phyloP scores from a whole-genome alignment of 116 monocot genomes.

The Phalaenopsis hybrid region DNA sequence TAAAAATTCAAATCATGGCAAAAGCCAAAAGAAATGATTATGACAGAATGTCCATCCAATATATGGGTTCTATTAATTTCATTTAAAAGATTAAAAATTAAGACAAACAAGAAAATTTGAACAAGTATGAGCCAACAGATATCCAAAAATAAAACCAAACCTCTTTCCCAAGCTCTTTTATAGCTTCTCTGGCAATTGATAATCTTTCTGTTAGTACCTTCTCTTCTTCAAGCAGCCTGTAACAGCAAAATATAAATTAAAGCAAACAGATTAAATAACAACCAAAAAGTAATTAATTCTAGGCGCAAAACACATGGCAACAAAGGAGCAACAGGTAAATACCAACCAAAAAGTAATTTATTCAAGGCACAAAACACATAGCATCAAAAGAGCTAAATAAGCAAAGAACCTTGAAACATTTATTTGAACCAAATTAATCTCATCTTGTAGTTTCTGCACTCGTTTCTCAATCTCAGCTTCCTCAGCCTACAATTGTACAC shows the following conservation, averaged over 20 bases:
- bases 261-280: background rate
- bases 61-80: background rate
- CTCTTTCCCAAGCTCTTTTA: slow-evolving; percentile 51
- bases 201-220: slow-evolving; percentile 36
- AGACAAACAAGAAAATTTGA: background rate
- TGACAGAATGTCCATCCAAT: background rate
- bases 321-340: background rate
- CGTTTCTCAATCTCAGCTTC: slow-evolving; percentile 37
- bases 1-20: background rate
- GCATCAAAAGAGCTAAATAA: background rate
- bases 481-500: slow-evolving; percentile 42
- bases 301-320: too few species aligned
- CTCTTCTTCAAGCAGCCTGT: slow-evolving; percentile 69
- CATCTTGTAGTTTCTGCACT: slow-evolving; percentile 37
- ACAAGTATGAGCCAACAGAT: background rate
- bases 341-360: background rate
- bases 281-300: background rate
- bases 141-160: slow-evolving; percentile 12
- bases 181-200: slow-evolving; percentile 19
- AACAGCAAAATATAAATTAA: slow-evolving; percentile 2
- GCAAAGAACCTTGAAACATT: slow-evolving; percentile 46
- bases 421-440: slow-evolving; percentile 33
- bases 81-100: background rate
- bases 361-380: background rate
- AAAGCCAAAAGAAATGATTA: too few species aligned